phyloP scores from a whole-genome alignment of 148 eudicot genomes.

The Nepenthes gracilis region DNA sequence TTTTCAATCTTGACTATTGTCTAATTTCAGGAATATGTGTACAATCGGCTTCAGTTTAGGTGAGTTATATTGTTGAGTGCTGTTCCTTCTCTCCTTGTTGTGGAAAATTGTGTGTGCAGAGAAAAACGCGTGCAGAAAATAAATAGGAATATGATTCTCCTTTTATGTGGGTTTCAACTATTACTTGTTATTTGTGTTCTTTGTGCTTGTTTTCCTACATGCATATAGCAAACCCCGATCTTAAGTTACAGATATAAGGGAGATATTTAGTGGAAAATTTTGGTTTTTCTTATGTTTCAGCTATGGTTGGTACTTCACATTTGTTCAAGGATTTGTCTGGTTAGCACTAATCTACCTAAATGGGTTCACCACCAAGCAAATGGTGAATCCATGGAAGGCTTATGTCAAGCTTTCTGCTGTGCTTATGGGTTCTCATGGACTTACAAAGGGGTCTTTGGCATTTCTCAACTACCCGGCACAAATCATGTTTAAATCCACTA shows the following conservation, averaged over 20 bases:
- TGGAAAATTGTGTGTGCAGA: too few relatives aligned
- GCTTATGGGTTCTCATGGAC: constrained; percentile 90
- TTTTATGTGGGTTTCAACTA: neutral
- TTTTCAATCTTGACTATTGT: neutral
- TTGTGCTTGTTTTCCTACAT: too few relatives aligned
- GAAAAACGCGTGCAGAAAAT: too few relatives aligned
- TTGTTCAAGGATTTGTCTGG: constrained; percentile 88
- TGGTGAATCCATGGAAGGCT: constrained; percentile 94
- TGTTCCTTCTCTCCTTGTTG: neutral
- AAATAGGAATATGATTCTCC: neutral
- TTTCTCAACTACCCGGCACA: constrained; percentile 93
- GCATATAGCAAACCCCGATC: too few relatives aligned
- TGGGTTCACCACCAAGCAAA: constrained; percentile 86
- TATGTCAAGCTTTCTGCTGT: constrained; percentile 82
- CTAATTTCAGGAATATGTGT: constrained; percentile 79
- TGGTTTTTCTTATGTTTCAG: constrained; percentile 16
- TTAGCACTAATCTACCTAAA: constrained; percentile 57
- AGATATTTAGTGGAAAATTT: neutral
- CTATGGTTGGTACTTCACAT: constrained; percentile 97
- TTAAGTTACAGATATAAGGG: neutral
- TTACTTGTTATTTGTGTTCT: neutral
- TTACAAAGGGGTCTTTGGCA: constrained; percentile 96
- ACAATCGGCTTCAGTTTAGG: constrained; percentile 90
- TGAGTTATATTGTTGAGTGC: constrained; percentile 5
- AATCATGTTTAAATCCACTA: constrained; percentile 94